Conservation (phyloP, 2,329 filamentous ascomycete species). For the Dothistroma pini region DNA sequence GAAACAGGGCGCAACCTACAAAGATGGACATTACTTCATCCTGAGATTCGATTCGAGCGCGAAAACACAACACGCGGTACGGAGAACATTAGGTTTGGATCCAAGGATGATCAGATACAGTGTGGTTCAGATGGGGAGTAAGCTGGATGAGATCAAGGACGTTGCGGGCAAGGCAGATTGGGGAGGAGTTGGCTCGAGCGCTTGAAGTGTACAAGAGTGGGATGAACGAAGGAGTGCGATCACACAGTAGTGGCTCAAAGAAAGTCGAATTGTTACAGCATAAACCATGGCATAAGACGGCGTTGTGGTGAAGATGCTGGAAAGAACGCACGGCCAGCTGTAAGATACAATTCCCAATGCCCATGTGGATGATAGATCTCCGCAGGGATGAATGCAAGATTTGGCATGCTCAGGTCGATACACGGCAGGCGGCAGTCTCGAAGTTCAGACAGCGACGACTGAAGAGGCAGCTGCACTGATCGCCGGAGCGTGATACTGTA, state of each 20-base stretch:
- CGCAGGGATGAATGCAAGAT: too few relatives aligned
- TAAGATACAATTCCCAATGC: background rate
- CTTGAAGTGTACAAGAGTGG: background rate
- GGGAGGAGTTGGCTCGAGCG: conserved; percentile 22
- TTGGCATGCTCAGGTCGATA: too few relatives aligned
- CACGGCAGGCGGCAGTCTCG: too few relatives aligned
- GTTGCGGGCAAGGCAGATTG: conserved; percentile 51
- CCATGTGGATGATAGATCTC: too few relatives aligned
- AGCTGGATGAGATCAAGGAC: conserved; percentile 56
- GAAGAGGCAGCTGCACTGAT: too few relatives aligned
- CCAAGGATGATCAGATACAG: conserved; percentile 85
- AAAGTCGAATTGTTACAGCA: background rate
- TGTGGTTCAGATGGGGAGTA: conserved; percentile 77
- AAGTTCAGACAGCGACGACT: too few relatives aligned
- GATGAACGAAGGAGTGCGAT: background rate
- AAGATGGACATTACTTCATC: conserved; percentile 91
- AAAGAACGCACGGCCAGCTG: background rate
- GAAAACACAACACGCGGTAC: conserved; percentile 68
- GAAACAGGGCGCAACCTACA: conserved; percentile 78
- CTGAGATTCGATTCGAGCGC: conserved; percentile 88
- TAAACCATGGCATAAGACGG: background rate
- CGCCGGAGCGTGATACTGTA: too few relatives aligned
- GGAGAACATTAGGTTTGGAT: conserved; percentile 74
- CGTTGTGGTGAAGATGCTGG: background rate
- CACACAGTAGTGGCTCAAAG: background rate